A percentile compares a stretch with the other conserved stretches of the same genome.
Conservation (phyloP, 208 protist species). For the Novymonas esmeraldas region DNA sequence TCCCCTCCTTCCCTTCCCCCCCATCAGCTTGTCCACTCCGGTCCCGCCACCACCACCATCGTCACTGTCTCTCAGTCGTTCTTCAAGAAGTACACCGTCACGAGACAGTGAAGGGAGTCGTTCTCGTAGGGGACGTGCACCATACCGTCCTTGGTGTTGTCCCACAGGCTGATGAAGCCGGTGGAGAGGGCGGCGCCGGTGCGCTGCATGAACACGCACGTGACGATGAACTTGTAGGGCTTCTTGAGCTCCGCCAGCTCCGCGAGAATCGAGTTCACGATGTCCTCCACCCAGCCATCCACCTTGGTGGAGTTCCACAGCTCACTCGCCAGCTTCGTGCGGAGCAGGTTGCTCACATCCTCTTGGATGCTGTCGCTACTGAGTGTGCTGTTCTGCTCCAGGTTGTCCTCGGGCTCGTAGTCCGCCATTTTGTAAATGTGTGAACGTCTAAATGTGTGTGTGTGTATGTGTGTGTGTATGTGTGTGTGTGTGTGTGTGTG, state of each 20-base stretch:
- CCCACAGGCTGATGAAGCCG: conserved; percentile 92
- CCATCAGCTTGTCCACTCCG: too few relatives aligned
- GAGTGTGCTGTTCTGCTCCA: conserved; percentile 80
- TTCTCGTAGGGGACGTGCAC: conserved; percentile 89
- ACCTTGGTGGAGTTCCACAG: conserved; percentile 86
- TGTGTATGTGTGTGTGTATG: conserved; percentile 1
- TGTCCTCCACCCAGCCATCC: conserved; percentile 83
- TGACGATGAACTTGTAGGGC: conserved; percentile 94
- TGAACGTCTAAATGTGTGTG: not conserved
- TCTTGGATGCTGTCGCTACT: conserved; percentile 88
- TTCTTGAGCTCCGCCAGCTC: conserved; percentile 90
- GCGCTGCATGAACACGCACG: conserved; percentile 91
- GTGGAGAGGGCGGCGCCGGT: conserved; percentile 90
- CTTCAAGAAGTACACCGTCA: conserved; percentile 92
- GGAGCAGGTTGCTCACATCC: conserved; percentile 61
- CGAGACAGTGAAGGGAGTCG: conserved; percentile 78
- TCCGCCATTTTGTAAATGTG: conserved; percentile 44
- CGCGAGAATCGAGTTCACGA: conserved; percentile 73
- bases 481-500: not conserved
- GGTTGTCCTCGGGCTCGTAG: conserved; percentile 61
- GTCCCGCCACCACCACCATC: not conserved
- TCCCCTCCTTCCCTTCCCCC: too few relatives aligned
- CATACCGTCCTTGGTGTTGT: conserved; percentile 92
- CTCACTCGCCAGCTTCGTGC: conserved; percentile 71
- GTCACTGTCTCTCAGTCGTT: conserved; percentile 54